phyloP scores from a whole-genome alignment of 78 protist genomes.

The Mantamonas sphyraenae region DNA sequence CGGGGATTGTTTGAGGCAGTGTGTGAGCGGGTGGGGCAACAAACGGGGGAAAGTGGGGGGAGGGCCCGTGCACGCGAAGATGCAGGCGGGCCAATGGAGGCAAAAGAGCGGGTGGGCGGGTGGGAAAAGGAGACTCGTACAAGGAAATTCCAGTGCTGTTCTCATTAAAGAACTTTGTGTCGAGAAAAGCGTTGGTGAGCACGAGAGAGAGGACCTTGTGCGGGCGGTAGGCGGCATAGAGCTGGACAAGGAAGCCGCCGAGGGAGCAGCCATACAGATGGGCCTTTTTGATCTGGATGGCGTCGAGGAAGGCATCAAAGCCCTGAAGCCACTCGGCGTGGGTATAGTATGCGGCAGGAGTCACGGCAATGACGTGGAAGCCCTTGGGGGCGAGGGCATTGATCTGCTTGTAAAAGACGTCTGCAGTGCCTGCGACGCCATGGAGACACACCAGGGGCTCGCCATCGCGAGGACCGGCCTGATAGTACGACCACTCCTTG shows the following conservation, averaged over 20 bases:
- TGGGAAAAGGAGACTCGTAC: too few relatives aligned
- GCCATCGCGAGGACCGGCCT: neutral
- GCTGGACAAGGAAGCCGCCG: conserved; percentile 67
- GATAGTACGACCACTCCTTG: neutral
- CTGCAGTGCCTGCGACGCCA: conserved; percentile 19
- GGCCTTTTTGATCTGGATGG: conserved; percentile 12
- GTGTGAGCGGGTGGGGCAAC: neutral
- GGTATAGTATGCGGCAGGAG: conserved; percentile 29
- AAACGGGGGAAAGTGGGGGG: conserved; percentile 26
- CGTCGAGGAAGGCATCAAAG: conserved; percentile 44
- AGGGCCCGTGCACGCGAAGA: too few relatives aligned
- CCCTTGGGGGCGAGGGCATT: neutral
- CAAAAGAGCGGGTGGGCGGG: too few relatives aligned
- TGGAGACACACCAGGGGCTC: conserved; percentile 9
- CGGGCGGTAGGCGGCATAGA: conserved; percentile 30
- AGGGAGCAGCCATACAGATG: conserved; percentile 61
- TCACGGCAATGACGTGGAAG: conserved; percentile 6
- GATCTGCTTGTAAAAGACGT: conserved; percentile 2
- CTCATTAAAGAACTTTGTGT: too few relatives aligned
- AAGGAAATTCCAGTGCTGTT: too few relatives aligned
- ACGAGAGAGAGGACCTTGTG: conserved; percentile 42
- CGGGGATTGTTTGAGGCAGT: neutral
- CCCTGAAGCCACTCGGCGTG: conserved; percentile 41
- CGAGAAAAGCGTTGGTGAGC: conserved; percentile 55
- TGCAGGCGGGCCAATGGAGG: too few relatives aligned